phyloP scores from a whole-genome alignment of 2,329 filamentous ascomycete genomes.

The Scopulariopsis brevicaulis region DNA sequence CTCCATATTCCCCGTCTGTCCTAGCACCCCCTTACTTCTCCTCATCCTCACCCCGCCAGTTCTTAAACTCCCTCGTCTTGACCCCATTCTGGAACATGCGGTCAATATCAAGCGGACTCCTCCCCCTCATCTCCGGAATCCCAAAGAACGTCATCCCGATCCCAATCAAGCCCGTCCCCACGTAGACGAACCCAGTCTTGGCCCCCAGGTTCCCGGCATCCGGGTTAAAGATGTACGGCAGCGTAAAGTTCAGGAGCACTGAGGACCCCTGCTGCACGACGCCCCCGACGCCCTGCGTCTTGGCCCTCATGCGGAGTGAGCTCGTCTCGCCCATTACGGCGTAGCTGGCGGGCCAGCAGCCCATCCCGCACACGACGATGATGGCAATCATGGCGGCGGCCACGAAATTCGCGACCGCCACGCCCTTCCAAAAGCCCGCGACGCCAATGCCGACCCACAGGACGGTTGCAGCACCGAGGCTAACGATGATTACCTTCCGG shows the following conservation, averaged over 20 bases:
- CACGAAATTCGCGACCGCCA: constrained; percentile 16
- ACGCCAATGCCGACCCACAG: constrained; percentile 21
- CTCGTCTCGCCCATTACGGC: constrained; percentile 29
- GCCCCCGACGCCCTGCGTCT: constrained; percentile 31
- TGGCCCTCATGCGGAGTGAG: constrained; percentile 27
- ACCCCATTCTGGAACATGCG: constrained; percentile 6
- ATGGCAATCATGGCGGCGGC: constrained; percentile 25
- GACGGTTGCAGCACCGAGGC: neutral
- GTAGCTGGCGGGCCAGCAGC: constrained; percentile 30
- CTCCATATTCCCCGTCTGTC: no score
- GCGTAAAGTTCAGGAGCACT: constrained; percentile 25
- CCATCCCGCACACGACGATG: constrained; percentile 27
- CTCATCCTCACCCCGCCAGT: neutral
- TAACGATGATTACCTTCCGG: neutral
- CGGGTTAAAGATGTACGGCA: constrained; percentile 30
- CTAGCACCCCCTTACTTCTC: neutral
- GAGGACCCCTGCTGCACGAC: constrained; percentile 24
- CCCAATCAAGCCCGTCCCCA: constrained; percentile 19
- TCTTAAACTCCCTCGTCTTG: constrained; percentile 14
- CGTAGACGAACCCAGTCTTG: constrained; percentile 26
- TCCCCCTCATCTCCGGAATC: constrained; percentile 41
- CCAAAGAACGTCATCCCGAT: constrained; percentile 26
- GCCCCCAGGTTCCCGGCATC: constrained; percentile 23
- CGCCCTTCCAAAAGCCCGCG: neutral
- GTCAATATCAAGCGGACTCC: constrained; percentile 35